Percentiles rank a stretch among this genome's conserved stretches.
Conservation (phyloP, 257 asterid species). For the Solanum lycopersicoides region DNA sequence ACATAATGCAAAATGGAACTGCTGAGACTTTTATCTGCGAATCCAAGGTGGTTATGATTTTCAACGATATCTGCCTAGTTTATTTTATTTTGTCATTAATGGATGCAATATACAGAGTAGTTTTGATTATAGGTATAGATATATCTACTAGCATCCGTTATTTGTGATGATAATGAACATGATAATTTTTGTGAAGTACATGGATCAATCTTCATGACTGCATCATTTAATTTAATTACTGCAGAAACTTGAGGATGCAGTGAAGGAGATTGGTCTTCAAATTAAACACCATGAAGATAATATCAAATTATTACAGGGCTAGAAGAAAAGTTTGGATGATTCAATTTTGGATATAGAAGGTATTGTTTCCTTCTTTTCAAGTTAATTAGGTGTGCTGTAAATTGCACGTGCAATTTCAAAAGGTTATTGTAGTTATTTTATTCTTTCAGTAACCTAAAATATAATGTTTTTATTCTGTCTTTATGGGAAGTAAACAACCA, state of each 20-base stretch:
- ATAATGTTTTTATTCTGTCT: not conserved
- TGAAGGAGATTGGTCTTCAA: constrained; percentile 40
- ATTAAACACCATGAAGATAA: constrained; percentile 68
- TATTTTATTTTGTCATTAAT: not conserved
- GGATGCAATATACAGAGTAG: not conserved
- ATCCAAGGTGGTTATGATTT: constrained; percentile 39
- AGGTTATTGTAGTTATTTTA: not conserved
- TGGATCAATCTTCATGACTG: not conserved
- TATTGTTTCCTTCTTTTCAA: constrained; percentile 1
- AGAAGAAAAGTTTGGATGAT: constrained; percentile 35
- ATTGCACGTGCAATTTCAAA: not conserved
- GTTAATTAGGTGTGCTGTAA: not conserved
- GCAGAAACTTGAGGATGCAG: constrained; percentile 64
- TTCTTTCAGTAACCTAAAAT: not conserved
- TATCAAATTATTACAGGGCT: constrained; percentile 34
- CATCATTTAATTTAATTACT: not conserved
- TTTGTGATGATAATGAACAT: not conserved
- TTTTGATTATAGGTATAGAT: not conserved
- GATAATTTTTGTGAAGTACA: not conserved
- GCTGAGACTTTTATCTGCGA: constrained; percentile 6
- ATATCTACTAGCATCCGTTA: not conserved
- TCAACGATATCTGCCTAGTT: not conserved
- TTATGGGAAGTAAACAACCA: not conserved
- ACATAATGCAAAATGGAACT: constrained; percentile 14
- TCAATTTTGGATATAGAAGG: constrained; percentile 58